Evolutionary conservation across 169 alveolate genomes (phyloP), one percentile per base, ranked within the genome.

Genomic region (Cardiosporidium cionae): DNA sequence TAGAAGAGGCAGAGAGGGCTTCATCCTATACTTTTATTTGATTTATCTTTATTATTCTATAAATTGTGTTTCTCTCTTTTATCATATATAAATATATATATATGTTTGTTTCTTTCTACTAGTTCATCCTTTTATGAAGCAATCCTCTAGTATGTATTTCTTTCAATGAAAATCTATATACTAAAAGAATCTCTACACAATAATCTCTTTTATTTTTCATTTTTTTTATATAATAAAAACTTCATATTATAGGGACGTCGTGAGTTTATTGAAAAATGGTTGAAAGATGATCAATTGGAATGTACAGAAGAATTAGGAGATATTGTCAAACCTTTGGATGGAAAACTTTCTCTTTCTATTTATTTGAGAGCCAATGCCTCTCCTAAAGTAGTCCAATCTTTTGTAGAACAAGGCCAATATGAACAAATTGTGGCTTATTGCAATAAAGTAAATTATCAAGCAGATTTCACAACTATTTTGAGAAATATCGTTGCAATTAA

Each of bases 251-350:
- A n/a, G 53, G 86, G 86, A 35, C 78, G 89, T 22, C 70, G 72
- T 34, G 87, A 81, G 63, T 77, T 96, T 62, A 79, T 98, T 32
- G 97, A 94, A 84, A 92, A 93, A 74, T 96, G 98, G 99, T 87
- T 98, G 70, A 91, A 92, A 58, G 96, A 94, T 78, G 98, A 93
- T 68, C 96, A 97, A 88, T 86, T 98, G 68, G 97, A 98, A 32
- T 94, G 93, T 78, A 94, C 99, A 35, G 99, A 95, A 82, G 97
- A 94, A 80, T 89, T 97, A 28, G 99, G 98, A 9, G 99, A 97
- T 81, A 79, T 94, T 82, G 88, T 97, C 33, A 89, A 90, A 70
- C 88, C 88, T 54, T 80, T 86, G 70, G 98, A 96, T 44, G 89
- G 86, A 36, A 84, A 93, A 70, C 88, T 96, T 58, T 98, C 99